Percentiles rank a stretch among this genome's conserved stretches.
Evolutionary conservation across 805 yeast species (phyloP).

Genomic region (Metschnikowia anglica): DNA sequence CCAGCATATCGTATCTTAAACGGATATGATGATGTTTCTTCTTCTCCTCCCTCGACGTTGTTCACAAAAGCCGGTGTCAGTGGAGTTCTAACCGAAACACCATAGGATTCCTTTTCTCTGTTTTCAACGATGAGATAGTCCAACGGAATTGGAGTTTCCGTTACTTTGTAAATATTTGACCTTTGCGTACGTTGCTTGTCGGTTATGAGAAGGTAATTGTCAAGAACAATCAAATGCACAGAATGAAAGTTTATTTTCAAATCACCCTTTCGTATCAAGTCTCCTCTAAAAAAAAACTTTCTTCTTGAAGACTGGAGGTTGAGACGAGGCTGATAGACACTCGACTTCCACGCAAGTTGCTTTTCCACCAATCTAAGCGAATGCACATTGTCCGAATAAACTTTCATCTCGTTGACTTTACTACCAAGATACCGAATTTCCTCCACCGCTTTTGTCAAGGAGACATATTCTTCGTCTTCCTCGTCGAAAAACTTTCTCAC

Average conservation of each 20-base stretch:
- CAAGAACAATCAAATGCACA: conserved; percentile 58
- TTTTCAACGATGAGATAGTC: conserved; percentile 56
- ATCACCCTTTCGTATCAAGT: conserved; percentile 60
- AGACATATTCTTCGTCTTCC: conserved; percentile 50
- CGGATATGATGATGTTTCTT: conserved; percentile 36
- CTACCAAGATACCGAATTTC: conserved; percentile 55
- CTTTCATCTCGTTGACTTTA: conserved; percentile 62
- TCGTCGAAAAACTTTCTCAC: conserved; percentile 46
- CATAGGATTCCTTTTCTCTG: conserved; percentile 16
- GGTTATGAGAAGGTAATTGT: conserved; percentile 67
- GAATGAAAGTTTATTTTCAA: conserved; percentile 56
- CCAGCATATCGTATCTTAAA: conserved; percentile 59
- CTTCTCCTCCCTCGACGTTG: conserved; percentile 8
- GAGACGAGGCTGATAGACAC: conserved; percentile 42
- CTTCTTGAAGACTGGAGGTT: conserved; percentile 48
- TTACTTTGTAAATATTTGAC: conserved; percentile 36
- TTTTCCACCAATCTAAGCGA: conserved; percentile 53
- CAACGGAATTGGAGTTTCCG: conserved; percentile 51
- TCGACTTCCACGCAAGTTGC: conserved; percentile 53
- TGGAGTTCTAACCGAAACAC: neutral
- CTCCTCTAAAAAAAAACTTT: conserved; percentile 57
- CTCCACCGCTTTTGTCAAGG: conserved; percentile 52
- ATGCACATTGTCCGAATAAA: conserved; percentile 56
- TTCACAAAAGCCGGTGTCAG: neutral
- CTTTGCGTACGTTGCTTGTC: conserved; percentile 49